Evolutionary conservation across 1,284 basidiomycete species (phyloP), one percentile per base, ranked within the genome.

Genomic region (Ganoderma leucocontextum): DNA sequence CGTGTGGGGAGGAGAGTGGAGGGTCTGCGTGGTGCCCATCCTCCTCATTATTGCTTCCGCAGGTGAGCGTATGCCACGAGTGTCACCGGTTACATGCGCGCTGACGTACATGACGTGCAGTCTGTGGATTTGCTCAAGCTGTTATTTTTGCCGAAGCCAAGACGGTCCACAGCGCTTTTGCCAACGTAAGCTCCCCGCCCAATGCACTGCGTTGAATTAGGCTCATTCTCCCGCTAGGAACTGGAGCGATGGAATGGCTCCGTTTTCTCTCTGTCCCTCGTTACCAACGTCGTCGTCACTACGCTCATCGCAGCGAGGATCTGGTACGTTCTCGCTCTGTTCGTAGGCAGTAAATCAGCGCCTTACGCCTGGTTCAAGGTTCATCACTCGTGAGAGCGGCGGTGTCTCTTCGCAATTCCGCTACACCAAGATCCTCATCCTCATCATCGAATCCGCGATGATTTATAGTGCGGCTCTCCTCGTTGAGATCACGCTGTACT

Each of bases 391-490:
- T 22, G 53, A 75, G 47, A 59, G 35, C 39, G 74, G 71, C 41
- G 74, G 73, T 42, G 44, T 25, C 35, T 63, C 62, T 29, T 57
- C 49, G 19, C 63, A 68, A 39, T 79, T 80, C 72, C 72, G 77
- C 19, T 81, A 80, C 73, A 78, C 77, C 64, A 72, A 76, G 38
- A 73, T 81, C 9, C 77, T 82, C 47, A 67, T 79, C n/a, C 75
- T 82, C 57, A 75, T 83, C 64, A 77, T 83, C 73, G 82, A 83
- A 70, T 81, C 80, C 41, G 82, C 80, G 8, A 79, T 80, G 73
- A 78, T 83, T 19, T 83, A 83, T 72, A 81, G 80, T 42, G 74
- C 79, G 42, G 80, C 82, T 13, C 73, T 82, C 62, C 72, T 82
- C 59, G 79, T 79, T 67, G 80, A 82, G 70, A 79, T 83, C 59